phyloP scores from a whole-genome alignment of 2,329 filamentous ascomycete genomes.

The Rosellinia necatrix region DNA sequence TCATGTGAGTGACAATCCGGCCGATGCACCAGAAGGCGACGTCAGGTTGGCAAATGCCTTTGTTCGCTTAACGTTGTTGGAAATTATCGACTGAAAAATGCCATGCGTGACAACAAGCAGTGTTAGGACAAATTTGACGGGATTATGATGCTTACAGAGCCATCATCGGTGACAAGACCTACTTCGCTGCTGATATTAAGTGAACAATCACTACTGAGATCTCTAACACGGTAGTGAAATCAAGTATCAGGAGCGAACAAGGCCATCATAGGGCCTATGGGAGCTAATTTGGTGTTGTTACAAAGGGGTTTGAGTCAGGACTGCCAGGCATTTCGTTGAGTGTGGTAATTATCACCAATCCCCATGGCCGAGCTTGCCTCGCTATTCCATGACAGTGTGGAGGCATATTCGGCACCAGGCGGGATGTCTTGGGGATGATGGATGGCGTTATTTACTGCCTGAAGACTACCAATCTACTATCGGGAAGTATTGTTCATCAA shows the following conservation, averaged over 20 bases:
- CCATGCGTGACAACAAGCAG: no score
- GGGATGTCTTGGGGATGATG: background rate
- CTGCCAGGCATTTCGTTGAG: background rate
- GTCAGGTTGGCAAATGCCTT: no score
- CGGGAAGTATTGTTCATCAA: background rate
- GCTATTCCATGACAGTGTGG: background rate
- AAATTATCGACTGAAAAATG: no score
- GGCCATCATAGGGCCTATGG: constrained; percentile 27
- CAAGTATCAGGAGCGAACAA: constrained; percentile 10
- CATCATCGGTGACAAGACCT: constrained; percentile 23
- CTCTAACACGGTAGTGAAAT: constrained; percentile 18
- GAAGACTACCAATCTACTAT: background rate
- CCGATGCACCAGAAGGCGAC: no score
- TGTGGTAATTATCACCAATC: background rate
- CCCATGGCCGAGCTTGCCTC: background rate
- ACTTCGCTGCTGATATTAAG: constrained; percentile 17
- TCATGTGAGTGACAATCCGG: no score
- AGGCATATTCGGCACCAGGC: background rate
- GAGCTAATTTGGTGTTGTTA: constrained; percentile 18
- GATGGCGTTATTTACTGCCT: background rate
- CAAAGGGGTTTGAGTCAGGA: background rate
- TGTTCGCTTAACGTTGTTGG: no score
- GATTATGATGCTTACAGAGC: constrained; percentile 19
- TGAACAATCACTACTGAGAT: constrained; percentile 19
- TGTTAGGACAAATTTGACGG: no score